Evolutionary conservation across 345 rosid genomes (phyloP), one percentile per base, ranked within the genome.

Genomic region (Dipteronia sinensis): DNA sequence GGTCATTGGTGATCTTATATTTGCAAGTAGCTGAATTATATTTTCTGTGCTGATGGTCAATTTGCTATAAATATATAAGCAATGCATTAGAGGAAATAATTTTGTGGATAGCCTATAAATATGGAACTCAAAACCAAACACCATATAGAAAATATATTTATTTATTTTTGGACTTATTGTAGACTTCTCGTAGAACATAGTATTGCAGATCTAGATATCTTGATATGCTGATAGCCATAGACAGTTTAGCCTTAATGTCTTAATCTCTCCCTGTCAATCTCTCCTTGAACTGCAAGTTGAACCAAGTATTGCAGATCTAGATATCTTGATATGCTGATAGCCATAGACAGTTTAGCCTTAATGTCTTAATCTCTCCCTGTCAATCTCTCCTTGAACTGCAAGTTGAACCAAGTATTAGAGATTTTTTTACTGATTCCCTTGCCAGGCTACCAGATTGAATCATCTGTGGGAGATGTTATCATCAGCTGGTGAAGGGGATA

Each of bases 1-100:
- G 27, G 27, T 46, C n/a, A n/a, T 64, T 47, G 29, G 51, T 65
- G 71, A 61, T 73, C 38, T 59, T n/a, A 61, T 31, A 73, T 7
- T 58, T 40, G 25, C 16, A 42, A 22, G 56, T 9, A 13, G 38
- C 4, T 73, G 67, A 73, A 34, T 20, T 12, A 72, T 42, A 20
- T 23, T 61, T 73, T 22, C 46, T 55, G 8, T 55, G 25, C 46
- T 10, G 7, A 71, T n/a, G 27, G 64, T 19, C 11, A 12, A 10
- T 44, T 71, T 71, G 23, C 64, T 10, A 53, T 71, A 6, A 71
- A 8, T 55, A 55, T 11, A 8, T 10, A 71, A 55, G 27, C n/a
- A 22, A n/a, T n/a, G 17, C 19, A 34, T 19, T 62, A 55, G 1
- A 51, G 51, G 42, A 27, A 10, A 56, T 23, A 2, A 69, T 10